Evolutionary conservation across 192 early-diverging fungal species (phyloP).

Genomic region (Glomus cerebriforme): DNA sequence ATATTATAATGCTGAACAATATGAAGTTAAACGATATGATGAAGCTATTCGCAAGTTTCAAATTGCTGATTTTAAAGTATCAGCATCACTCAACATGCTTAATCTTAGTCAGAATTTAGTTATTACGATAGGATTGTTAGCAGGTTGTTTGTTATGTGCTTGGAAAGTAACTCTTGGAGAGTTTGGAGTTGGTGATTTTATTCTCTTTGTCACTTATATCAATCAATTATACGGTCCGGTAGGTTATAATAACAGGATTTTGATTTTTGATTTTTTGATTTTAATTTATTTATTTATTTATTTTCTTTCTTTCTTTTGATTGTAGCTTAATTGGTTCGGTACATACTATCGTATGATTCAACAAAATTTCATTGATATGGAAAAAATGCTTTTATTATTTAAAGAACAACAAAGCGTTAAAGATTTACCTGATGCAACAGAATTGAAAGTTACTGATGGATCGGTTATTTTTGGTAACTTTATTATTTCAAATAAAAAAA

Average conservation of each 20-base stretch:
- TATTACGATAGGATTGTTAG: constrained; percentile 81
- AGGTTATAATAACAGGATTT: constrained; percentile 36
- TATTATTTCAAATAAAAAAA: neutral
- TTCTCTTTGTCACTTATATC: constrained; percentile 85
- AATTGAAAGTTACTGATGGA: constrained; percentile 58
- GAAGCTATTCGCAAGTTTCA: constrained; percentile 79
- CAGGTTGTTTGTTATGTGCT: constrained; percentile 83
- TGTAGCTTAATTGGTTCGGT: constrained; percentile 82
- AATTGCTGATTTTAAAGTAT: constrained; percentile 81
- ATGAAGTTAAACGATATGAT: constrained; percentile 80
- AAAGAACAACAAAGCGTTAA: constrained; percentile 65
- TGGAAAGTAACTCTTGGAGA: constrained; percentile 72
- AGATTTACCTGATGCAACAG: constrained; percentile 64
- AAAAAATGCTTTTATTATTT: constrained; percentile 91
- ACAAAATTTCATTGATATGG: constrained; percentile 95
- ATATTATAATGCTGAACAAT: constrained; percentile 90
- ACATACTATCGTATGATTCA: constrained; percentile 94
- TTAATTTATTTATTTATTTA: neutral
- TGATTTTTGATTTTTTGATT: neutral
- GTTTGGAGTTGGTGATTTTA: constrained; percentile 82
- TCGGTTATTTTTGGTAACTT: constrained; percentile 65
- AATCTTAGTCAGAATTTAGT: constrained; percentile 88
- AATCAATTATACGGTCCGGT: constrained; percentile 89
- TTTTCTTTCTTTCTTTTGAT: neutral
- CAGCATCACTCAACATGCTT: constrained; percentile 73